phyloP scores from a whole-genome alignment of 495 filamentous ascomycete genomes.

The Penicilliopsis zonata region DNA sequence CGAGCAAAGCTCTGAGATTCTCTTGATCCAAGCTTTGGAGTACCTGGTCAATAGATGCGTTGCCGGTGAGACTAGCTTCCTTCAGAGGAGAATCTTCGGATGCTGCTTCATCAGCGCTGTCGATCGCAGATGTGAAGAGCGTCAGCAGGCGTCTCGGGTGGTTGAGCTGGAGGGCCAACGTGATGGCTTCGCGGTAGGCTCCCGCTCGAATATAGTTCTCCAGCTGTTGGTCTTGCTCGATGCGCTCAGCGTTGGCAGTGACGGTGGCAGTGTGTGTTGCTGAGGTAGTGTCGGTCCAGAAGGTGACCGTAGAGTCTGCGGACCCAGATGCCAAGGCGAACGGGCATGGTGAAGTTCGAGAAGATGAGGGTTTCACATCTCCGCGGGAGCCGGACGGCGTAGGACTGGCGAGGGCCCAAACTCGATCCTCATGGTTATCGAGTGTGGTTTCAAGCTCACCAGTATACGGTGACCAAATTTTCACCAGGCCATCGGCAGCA shows the following conservation, averaged over 20 bases:
- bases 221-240: conserved; percentile 87
- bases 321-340: conserved; percentile 76
- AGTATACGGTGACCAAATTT: conserved; percentile 73
- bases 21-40: conserved; percentile 65
- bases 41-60: conserved; percentile 73
- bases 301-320: conserved; percentile 79
- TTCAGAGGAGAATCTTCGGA: conserved; percentile 11
- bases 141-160: conserved; percentile 76
- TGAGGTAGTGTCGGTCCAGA: conserved; percentile 90
- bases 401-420: conserved; percentile 75
- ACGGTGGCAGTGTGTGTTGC: conserved; percentile 59
- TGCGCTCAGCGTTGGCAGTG: conserved; percentile 57
- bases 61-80: conserved; percentile 46
- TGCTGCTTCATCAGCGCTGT: conserved; percentile 35
- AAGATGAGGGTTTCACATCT: conserved; percentile 23
- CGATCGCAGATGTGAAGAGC: conserved; percentile 70
- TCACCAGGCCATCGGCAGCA: conserved; percentile 91
- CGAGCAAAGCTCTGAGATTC: conserved; percentile 68
- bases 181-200: conserved; percentile 84
- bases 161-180: conserved; percentile 81
- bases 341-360: conserved; percentile 14
- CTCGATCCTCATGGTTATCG: conserved; percentile 91
- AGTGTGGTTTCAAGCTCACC: conserved; percentile 82
- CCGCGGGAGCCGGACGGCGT: conserved; percentile 33
- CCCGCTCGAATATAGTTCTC: conserved; percentile 81